A percentile compares a stretch with the other conserved stretches of the same genome.
Evolutionary conservation across 495 filamentous ascomycete species (phyloP).

Genomic region (Penicillium subrubescens): DNA sequence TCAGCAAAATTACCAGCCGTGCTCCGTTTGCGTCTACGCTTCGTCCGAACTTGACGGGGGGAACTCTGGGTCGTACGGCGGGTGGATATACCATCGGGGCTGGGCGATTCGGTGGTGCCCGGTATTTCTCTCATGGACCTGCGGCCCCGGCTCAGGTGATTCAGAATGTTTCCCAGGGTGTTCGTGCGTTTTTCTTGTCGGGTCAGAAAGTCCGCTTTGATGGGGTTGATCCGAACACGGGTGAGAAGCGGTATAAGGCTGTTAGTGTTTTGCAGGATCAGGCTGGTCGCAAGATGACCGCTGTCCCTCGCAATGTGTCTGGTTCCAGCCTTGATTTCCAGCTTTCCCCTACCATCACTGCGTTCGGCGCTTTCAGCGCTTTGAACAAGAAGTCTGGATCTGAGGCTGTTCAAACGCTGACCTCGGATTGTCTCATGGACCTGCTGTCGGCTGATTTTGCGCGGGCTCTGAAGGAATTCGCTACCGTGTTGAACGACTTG

Average conservation of each 20-base stretch:
- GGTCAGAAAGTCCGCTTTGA: constrained; percentile 86
- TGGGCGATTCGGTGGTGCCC: constrained; percentile 68
- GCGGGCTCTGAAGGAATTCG: constrained; percentile 79
- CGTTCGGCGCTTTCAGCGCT: constrained; percentile 62
- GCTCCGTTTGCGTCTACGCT: constrained; percentile 89
- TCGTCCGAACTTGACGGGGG: constrained; percentile 89
- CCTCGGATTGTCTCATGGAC: constrained; percentile 79
- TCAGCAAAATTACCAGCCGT: constrained; percentile 67
- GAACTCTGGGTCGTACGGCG: constrained; percentile 78
- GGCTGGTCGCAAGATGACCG: constrained; percentile 61
- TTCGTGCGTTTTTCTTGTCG: constrained; percentile 85
- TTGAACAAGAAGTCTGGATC: constrained; percentile 35
- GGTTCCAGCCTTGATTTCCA: constrained; percentile 85
- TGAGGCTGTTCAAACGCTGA: constrained; percentile 55
- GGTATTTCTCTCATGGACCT: constrained; percentile 89
- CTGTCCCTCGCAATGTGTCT: constrained; percentile 56
- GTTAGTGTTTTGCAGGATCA: constrained; percentile 71
- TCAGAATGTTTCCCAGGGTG: constrained; percentile 89
- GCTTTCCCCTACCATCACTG: constrained; percentile 83
- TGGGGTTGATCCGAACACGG: constrained; percentile 63
- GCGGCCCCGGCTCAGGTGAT: constrained; percentile 85
- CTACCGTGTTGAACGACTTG: constrained; percentile 77
- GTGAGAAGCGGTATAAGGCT: constrained; percentile 75
- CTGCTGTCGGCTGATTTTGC: constrained; percentile 87
- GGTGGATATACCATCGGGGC: constrained; percentile 80